Conservation (phyloP, 306 rosid species). For the Trifolium subterraneum region DNA sequence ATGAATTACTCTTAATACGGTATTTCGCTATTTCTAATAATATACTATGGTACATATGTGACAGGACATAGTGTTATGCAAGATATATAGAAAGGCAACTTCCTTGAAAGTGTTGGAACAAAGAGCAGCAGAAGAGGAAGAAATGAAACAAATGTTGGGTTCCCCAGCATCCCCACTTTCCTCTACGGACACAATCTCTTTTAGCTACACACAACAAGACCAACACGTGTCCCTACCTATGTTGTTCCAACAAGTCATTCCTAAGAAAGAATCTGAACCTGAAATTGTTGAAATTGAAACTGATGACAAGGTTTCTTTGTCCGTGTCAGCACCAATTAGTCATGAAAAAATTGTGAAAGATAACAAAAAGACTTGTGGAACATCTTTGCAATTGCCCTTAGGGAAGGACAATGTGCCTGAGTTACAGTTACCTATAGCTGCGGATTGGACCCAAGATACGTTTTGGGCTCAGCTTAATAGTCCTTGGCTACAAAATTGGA, state of each 20-base stretch:
- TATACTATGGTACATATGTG: background rate
- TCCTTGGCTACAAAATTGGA: slow-evolving; percentile 79
- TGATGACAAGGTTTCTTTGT: background rate
- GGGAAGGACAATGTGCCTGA: slow-evolving; percentile 62
- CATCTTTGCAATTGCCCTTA: slow-evolving; percentile 50
- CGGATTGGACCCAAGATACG: slow-evolving; percentile 82
- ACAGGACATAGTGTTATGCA: slow-evolving; percentile 90
- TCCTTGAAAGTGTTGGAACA: slow-evolving; percentile 92
- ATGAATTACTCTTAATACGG: no score
- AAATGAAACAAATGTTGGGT: slow-evolving; percentile 54
- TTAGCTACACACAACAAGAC: slow-evolving; percentile 44
- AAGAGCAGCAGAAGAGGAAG: slow-evolving; percentile 84
- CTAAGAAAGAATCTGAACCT: slow-evolving; percentile 55
- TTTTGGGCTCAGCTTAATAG: slow-evolving; percentile 76
- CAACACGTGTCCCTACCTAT: slow-evolving; percentile 29
- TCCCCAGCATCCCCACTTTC: slow-evolving; percentile 63
- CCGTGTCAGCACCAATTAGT: no score
- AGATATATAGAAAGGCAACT: slow-evolving; percentile 93
- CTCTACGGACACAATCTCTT: slow-evolving; percentile 63
- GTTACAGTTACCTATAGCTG: slow-evolving; percentile 62
- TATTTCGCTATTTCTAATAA: background rate
- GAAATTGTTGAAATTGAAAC: slow-evolving; percentile 44
- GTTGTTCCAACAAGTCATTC: slow-evolving; percentile 36
- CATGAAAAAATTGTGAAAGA: slow-evolving; percentile 37
- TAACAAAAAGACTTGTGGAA: slow-evolving; percentile 34